Evolutionary conservation across 768 basidiomycete species (phyloP).

Genomic region (Sistotremastrum niveocremeum): DNA sequence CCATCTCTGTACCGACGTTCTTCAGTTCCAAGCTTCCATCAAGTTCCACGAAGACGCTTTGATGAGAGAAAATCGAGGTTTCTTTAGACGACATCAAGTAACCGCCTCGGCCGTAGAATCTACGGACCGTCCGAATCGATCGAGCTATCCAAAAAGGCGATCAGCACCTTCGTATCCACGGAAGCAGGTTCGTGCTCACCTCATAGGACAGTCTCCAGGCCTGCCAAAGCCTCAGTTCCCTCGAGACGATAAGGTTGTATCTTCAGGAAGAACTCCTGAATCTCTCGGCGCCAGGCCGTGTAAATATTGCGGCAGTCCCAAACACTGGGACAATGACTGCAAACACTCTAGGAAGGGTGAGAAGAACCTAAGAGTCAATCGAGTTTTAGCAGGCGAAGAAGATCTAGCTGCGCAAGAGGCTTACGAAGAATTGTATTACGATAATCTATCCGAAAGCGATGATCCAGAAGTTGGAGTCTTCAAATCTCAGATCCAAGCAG

Average conservation of each 20-base stretch:
- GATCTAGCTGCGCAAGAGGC: conserved; percentile 17
- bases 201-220: conserved; percentile 3
- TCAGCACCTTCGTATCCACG: not conserved
- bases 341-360: conserved; percentile 12
- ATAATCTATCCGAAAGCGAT: conserved; percentile 5
- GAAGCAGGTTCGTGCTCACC: not conserved
- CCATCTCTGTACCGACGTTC: conserved; percentile 9
- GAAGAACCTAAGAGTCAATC: conserved; percentile 11
- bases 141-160: not conserved
- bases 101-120: no score
- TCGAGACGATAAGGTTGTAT: conserved; percentile 12
- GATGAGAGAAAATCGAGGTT: no score
- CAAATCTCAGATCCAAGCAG: not conserved
- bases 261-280: conserved; percentile 9
- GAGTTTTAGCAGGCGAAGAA: conserved; percentile 3
- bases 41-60: conserved; percentile 10
- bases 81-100: not conserved
- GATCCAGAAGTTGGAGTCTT: no score
- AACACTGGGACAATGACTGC: conserved; percentile 24
- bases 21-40: conserved; percentile 15
- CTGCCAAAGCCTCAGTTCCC: conserved; percentile 10
- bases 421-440: conserved; percentile 17
- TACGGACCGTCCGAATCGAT: no score
- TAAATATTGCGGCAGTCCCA: conserved; percentile 19
- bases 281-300: conserved; percentile 18